These are phyloP conservation scores for Tylopilus microsporus DNA, from an alignment of 1,284 basidiomycete species.

Conservation along the genomic window DNA sequence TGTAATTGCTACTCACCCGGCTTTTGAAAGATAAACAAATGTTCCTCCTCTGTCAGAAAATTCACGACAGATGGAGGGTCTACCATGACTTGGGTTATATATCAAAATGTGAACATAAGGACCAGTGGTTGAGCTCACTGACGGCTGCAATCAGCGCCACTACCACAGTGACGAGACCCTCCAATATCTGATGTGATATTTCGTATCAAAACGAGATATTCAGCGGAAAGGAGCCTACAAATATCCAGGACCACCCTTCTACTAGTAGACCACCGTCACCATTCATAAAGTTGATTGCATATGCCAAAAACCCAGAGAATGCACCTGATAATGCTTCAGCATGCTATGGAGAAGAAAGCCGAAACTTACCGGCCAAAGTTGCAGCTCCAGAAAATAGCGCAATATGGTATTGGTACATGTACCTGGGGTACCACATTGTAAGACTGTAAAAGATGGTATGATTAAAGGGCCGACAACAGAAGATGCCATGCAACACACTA, in stretches of 20 bases:
- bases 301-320: conserved; percentile 4
- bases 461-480: not conserved
- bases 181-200: not conserved
- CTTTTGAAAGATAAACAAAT: not conserved
- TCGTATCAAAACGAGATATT: not conserved
- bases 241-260: conserved; percentile 10
- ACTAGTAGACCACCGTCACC: not conserved
- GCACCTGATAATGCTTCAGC: not conserved
- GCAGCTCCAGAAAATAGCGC: conserved; percentile 9
- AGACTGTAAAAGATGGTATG: not conserved
- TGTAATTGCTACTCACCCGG: not conserved
- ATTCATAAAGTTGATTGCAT: conserved; percentile 5
- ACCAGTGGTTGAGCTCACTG: not conserved
- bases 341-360: not conserved
- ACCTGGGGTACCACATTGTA: conserved; percentile 8
- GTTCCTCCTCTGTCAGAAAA: conserved; percentile 1
- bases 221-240: not conserved
- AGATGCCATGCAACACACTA: not conserved
- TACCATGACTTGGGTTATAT: not conserved
- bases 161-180: conserved; percentile 1
- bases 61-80: conserved; percentile 2
- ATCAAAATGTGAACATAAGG: not conserved
- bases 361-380: not conserved
- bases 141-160: not conserved
- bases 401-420: conserved; percentile 5